phyloP scores from a whole-genome alignment of 73 alveolate species.

The Paramecium bursaria region DNA sequence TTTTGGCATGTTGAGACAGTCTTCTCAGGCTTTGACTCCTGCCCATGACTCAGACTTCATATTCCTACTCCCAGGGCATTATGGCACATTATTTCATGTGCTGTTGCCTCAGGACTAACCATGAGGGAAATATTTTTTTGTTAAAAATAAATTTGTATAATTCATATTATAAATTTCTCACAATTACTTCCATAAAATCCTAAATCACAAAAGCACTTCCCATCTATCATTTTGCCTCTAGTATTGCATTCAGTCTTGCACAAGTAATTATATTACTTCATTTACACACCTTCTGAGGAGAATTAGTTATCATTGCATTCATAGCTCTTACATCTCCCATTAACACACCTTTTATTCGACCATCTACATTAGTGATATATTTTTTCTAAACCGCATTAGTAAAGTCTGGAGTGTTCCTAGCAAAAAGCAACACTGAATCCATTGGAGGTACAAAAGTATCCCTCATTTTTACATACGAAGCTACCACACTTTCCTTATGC shows the following conservation, averaged over 20 bases:
- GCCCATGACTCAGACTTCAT: slow-evolving; percentile 6
- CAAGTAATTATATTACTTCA: slow-evolving; percentile 4
- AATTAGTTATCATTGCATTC: slow-evolving; percentile 5
- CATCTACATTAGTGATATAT: background rate
- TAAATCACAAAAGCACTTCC: background rate
- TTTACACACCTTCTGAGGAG: background rate
- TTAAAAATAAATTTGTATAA: too few species aligned
- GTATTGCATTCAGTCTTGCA: slow-evolving; percentile 8
- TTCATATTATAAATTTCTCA: too few species aligned
- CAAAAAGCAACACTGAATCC: background rate
- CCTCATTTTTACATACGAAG: background rate
- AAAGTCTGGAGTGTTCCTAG: background rate
- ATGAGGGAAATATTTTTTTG: slow-evolving; percentile 33
- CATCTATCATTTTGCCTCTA: slow-evolving; percentile 12
- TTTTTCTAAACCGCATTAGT: background rate
- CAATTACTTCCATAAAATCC: slow-evolving; percentile 42
- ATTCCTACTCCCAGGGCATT: slow-evolving; percentile 62
- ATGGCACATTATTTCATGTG: slow-evolving; percentile 37
- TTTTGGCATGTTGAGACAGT: slow-evolving; percentile 43
- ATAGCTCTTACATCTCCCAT: background rate
- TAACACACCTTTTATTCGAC: background rate
- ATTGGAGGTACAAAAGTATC: slow-evolving; percentile 16
- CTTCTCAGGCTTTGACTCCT: slow-evolving; percentile 59
- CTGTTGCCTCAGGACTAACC: slow-evolving; percentile 59
- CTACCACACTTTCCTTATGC: slow-evolving; percentile 18